Conservation (phyloP, 2,329 filamentous ascomycete genomes). For the Immersiporthe knoxdaviesiana region DNA sequence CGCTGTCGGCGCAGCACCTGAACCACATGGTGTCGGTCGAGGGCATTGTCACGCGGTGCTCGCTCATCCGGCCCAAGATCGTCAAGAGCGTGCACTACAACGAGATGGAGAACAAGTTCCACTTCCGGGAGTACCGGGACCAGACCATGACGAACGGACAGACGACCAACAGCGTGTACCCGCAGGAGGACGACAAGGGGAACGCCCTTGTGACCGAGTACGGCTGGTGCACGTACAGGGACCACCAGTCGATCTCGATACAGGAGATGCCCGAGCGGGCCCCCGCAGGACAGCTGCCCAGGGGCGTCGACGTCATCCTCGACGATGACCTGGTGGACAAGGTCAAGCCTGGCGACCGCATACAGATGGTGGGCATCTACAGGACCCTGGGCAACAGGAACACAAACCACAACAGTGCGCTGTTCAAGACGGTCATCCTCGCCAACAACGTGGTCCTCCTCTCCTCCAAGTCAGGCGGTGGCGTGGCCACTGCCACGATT, state of each 20-base stretch:
- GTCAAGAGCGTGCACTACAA: constrained; percentile 98
- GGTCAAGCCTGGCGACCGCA: constrained; percentile 92
- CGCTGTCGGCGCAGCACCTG: constrained; percentile 82
- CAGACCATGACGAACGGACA: constrained; percentile 96
- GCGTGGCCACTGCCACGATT: constrained; percentile 87
- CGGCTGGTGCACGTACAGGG: constrained; percentile 91
- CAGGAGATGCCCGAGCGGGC: constrained; percentile 99
- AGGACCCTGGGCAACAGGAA: constrained; percentile 94
- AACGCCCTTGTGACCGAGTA: constrained; percentile 95
- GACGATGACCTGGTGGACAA: constrained; percentile 96
- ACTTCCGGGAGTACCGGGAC: constrained; percentile 88
- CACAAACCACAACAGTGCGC: constrained; percentile 83
- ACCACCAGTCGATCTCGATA: constrained; percentile 97
- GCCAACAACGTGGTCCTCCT: constrained; percentile 95
- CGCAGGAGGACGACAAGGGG: constrained; percentile 88
- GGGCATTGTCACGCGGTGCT: constrained; percentile 96
- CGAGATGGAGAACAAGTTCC: constrained; percentile 82
- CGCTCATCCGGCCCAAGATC: constrained; percentile 93
- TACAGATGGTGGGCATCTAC: constrained; percentile 96
- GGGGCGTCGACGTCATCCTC: constrained; percentile 93
- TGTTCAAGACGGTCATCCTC: constrained; percentile 91
- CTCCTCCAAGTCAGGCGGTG: constrained; percentile 94
- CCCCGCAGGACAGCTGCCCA: constrained; percentile 90
- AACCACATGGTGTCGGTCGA: constrained; percentile 98
- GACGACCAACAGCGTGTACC: constrained; percentile 89